These are phyloP conservation scores for Myrica gale DNA, from an alignment of 306 rosid genomes.

Conservation along the genomic window DNA sequence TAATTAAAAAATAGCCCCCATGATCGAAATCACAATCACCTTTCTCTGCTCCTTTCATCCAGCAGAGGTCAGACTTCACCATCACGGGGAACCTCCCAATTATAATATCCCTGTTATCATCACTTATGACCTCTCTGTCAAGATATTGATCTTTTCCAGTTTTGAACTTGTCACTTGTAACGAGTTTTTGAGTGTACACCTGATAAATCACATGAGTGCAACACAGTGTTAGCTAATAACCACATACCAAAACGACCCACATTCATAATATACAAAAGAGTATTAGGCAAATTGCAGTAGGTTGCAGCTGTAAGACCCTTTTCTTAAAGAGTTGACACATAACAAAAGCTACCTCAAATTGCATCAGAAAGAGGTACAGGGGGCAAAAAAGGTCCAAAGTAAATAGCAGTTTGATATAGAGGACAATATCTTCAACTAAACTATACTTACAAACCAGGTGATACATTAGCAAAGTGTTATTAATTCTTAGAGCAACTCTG, in stretches of 20 bases:
- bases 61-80: conserved; percentile 88
- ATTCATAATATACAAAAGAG: neutral
- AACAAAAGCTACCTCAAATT: neutral
- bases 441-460: no score
- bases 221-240: conserved; percentile 2
- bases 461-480: neutral
- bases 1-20: conserved; percentile 86
- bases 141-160: conserved; percentile 63
- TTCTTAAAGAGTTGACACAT: neutral
- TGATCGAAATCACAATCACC: conserved; percentile 82
- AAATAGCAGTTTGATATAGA: neutral
- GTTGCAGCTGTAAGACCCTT: neutral
- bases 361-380: neutral
- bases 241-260: neutral
- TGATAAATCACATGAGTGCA: conserved; percentile 35
- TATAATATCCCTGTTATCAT: conserved; percentile 52
- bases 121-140: conserved; percentile 33
- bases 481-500: neutral
- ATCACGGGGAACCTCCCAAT: conserved; percentile 87
- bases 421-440: neutral
- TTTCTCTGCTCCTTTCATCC: conserved; percentile 73
- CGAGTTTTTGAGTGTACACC: conserved; percentile 57
- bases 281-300: conserved; percentile 1
- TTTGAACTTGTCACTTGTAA: conserved; percentile 79
- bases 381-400: neutral